A percentile compares a stretch with the other conserved stretches of the same genome.
Conservation (phyloP, 345 rosid genomes). For the Syzygium jambos region DNA sequence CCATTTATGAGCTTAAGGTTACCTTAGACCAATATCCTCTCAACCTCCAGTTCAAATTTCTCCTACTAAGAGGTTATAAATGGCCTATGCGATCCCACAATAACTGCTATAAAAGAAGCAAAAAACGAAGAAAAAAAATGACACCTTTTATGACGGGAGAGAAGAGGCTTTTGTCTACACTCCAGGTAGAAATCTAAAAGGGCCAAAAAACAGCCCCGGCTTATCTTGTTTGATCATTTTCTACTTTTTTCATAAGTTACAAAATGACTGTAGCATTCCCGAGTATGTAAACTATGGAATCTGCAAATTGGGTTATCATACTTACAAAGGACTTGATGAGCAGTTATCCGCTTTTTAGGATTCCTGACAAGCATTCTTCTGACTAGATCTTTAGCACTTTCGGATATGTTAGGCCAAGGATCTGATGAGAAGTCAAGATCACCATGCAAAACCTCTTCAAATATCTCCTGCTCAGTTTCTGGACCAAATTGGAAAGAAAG, state of each 20-base stretch:
- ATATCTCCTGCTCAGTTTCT: constrained; percentile 83
- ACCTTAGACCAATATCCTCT: background rate
- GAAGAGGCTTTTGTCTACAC: background rate
- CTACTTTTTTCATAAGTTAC: background rate
- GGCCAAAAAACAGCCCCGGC: too few species aligned
- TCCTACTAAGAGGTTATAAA: background rate
- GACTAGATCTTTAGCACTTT: constrained; percentile 75
- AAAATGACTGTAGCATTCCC: background rate
- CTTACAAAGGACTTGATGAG: constrained; percentile 78
- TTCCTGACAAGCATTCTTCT: constrained; percentile 68
- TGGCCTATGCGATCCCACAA: background rate
- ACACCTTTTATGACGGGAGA: background rate
- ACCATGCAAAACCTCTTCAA: constrained; percentile 70
- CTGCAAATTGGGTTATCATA: background rate
- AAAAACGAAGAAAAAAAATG: background rate
- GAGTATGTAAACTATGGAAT: background rate
- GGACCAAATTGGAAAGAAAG: background rate
- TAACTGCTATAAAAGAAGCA: background rate
- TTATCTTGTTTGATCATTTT: background rate
- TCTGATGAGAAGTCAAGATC: constrained; percentile 66
- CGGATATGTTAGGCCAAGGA: constrained; percentile 88
- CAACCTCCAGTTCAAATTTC: background rate
- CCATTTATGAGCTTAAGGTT: background rate
- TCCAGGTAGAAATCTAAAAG: background rate
- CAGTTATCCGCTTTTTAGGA: constrained; percentile 53